phyloP scores from a whole-genome alignment of 1,284 basidiomycete genomes.

The Sanghuangporus weigelae region DNA sequence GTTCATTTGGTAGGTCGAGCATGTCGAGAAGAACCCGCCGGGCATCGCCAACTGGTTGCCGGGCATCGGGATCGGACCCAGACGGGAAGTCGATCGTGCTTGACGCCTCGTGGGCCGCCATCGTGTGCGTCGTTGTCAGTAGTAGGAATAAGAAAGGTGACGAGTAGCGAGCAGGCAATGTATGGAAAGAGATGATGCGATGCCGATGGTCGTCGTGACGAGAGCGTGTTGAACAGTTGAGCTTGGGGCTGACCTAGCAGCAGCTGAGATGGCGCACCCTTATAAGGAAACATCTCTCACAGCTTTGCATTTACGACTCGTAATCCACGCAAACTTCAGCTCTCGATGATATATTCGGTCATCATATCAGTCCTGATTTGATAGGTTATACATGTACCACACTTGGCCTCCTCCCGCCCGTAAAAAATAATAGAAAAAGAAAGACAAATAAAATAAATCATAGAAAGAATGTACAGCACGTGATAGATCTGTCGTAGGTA shows the following conservation, averaged over 20 bases:
- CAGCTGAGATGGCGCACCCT: not conserved
- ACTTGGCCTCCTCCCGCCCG: no score
- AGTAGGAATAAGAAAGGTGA: not conserved
- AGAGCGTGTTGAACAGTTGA: not conserved
- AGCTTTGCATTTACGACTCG: not conserved
- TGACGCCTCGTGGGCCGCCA: not conserved
- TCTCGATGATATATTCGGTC: not conserved
- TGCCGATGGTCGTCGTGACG: constrained; percentile 15
- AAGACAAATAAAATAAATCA: not conserved
- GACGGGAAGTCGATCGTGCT: constrained; percentile 1
- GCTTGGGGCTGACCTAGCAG: not conserved
- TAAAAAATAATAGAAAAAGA: not conserved
- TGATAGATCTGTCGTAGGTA: not conserved
- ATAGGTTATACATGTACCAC: no score
- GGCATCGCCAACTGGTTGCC: constrained; percentile 5
- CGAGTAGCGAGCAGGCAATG: not conserved
- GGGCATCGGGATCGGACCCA: not conserved
- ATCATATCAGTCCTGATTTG: not conserved
- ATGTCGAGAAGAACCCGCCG: constrained; percentile 2
- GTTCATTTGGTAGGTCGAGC: constrained; percentile 8
- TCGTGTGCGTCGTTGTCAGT: not conserved
- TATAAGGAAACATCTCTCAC: constrained; percentile 7
- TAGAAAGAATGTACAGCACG: not conserved
- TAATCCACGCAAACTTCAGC: not conserved
- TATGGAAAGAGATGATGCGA: constrained; percentile 4